Conservation (phyloP, 345 rosid species). For the Acer negundo region DNA sequence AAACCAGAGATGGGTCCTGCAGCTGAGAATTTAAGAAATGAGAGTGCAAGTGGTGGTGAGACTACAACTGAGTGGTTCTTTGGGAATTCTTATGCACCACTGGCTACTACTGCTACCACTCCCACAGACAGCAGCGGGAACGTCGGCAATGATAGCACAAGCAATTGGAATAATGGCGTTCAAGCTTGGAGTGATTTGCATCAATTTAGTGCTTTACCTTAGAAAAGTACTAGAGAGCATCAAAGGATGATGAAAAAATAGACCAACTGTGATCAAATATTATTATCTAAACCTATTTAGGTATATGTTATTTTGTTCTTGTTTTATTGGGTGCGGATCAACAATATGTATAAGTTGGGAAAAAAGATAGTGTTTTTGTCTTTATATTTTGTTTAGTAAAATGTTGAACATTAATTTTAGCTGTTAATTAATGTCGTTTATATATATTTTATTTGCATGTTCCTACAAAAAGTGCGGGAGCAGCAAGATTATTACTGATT, state of each 20-base stretch:
- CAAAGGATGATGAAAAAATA: conserved; percentile 1
- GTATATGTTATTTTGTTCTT: conserved; percentile 30
- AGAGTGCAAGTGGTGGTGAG: conserved; percentile 30
- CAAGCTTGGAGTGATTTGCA: conserved; percentile 52
- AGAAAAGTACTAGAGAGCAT: conserved; percentile 18
- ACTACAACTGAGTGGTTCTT: conserved; percentile 70
- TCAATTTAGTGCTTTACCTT: conserved; percentile 52
- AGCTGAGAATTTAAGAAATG: conserved; percentile 37
- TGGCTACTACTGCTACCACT: conserved; percentile 35
- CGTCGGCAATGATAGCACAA: conserved; percentile 26
- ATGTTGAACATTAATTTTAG: conserved; percentile 26
- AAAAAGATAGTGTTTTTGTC: conserved; percentile 15
- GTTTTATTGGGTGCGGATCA: conserved; percentile 25
- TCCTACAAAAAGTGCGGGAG: conserved; percentile 20
- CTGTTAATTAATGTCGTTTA: conserved; percentile 10
- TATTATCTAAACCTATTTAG: conserved; percentile 27
- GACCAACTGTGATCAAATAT: neutral
- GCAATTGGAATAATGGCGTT: conserved; percentile 41
- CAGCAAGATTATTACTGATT: conserved; percentile 12
- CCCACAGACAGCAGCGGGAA: conserved; percentile 35
- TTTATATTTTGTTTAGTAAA: conserved; percentile 11
- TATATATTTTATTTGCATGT: conserved; percentile 9
- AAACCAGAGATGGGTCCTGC: conserved; percentile 27
- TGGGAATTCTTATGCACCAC: conserved; percentile 52
- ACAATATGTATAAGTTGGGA: conserved; percentile 30